A percentile compares a stretch with the other conserved stretches of the same genome.
phyloP scores from a whole-genome alignment of 169 alveolate genomes.

The Plasmodium inui region DNA sequence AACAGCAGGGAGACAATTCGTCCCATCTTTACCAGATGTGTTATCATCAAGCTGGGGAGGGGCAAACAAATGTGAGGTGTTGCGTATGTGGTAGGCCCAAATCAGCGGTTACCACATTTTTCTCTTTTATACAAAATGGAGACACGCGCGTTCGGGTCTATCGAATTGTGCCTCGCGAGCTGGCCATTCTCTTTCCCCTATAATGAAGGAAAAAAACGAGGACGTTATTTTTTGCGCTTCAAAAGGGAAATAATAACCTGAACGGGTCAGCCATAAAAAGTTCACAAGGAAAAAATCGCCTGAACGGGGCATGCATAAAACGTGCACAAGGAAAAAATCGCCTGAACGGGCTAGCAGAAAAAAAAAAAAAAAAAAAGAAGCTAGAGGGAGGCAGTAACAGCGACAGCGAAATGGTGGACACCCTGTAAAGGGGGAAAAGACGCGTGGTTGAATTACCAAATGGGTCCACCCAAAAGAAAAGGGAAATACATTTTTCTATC shows the following conservation, averaged over 20 bases:
- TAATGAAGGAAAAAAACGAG: neutral
- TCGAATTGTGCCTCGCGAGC: neutral
- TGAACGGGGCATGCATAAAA: neutral
- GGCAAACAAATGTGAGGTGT: neutral
- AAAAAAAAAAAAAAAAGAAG: neutral
- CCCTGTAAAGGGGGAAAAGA: neutral
- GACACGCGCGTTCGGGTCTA: neutral
- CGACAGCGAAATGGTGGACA: neutral
- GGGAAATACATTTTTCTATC: neutral
- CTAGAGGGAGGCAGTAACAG: neutral
- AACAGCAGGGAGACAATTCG: neutral
- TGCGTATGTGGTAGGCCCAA: neutral
- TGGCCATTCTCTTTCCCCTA: neutral
- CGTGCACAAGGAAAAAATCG: neutral
- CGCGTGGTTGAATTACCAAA: neutral
- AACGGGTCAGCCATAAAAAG: neutral
- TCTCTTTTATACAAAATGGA: neutral
- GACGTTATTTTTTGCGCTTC: neutral
- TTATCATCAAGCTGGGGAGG: neutral
- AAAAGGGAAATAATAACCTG: neutral
- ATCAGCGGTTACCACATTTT: neutral
- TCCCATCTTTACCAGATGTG: neutral
- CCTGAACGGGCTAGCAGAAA: neutral
- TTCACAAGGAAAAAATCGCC: neutral
- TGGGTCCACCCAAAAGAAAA: neutral